Base-by-base conservation (phyloP, 805 yeast species). In the Candida suzukii region DNA sequence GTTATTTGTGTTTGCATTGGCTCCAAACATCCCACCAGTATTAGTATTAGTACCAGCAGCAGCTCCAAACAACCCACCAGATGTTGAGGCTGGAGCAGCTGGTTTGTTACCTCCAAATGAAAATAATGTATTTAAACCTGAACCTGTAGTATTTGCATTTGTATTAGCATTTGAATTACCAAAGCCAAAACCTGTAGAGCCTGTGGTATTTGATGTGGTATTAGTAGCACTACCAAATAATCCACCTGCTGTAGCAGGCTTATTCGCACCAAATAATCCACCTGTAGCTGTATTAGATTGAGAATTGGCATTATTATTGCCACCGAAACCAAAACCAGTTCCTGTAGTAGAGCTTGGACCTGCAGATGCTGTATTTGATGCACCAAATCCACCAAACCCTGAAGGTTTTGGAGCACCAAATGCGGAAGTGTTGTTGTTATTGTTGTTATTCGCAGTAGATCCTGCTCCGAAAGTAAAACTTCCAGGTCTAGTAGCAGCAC, bases 201-300 rank as follows among this genome's bases (percentile, higher is more conserved):
- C 21, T 21, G 33, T 20, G 21, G 24, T 27, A 43, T 19, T 41
- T 29, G 39, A 45, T 38, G 33, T 38, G 36, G 37, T 16, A 18
- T 39, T 38, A 20, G 18, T 40, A 34, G 13, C 25, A 24, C 25
- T 10, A 24, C 63, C 60, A 43, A 58, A 58, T 14, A 53, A 40
- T 3, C 60, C 58, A 18, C 57, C 57, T 17, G 50, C 39, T 3
- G 40, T 24, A 21, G 26, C 35, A 14, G 52, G 41, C 3, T 48
- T 43, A 25, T 43, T 25, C 21, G 42, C 43, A 19, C 73, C 74
- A 50, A 71, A 70, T 30, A 68, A 42, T 2, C 73, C 72, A n/a
- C 68, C 67, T 1, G 26, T 17, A 14, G n/a, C n/a, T n/a, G n/a
- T n/a, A 27, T 14, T 49, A 3, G 44, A 33, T 29, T 46, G 48